Evolutionary conservation across 129 eudicot genomes (phyloP).

Genomic region (Flaveria robusta): DNA sequence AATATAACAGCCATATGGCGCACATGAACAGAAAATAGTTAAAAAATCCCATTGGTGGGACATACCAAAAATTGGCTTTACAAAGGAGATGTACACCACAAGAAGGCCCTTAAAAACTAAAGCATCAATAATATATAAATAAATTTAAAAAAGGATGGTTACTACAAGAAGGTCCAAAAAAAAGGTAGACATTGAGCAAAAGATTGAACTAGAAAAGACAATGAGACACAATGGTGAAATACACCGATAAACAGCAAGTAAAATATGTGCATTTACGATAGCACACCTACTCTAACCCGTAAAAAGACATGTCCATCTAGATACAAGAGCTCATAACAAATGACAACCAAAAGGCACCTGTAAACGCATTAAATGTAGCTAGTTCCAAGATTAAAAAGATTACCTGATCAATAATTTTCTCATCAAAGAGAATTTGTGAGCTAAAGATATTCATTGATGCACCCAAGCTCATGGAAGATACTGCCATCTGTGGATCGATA

Average conservation of each 20-base stretch:
- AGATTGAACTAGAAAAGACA: background rate
- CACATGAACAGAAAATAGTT: conserved; percentile 5
- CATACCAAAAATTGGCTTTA: conserved; percentile 3
- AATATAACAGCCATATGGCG: conserved; percentile 14
- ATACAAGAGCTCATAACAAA: background rate
- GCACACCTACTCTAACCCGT: background rate
- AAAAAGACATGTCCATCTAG: background rate
- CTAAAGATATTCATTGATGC: conserved; percentile 89
- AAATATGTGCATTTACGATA: background rate
- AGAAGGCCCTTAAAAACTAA: background rate
- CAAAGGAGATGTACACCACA: background rate
- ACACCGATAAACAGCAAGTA: background rate
- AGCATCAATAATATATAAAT: background rate
- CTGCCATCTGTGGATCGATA: conserved; percentile 81
- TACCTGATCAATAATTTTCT: conserved; percentile 93
- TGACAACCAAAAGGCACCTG: conserved; percentile 1
- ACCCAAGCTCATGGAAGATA: conserved; percentile 75
- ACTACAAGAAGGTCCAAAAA: background rate
- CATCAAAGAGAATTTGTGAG: conserved; percentile 79
- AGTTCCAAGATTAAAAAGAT: conserved; percentile 17
- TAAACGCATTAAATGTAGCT: conserved; percentile 1
- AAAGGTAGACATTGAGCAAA: background rate
- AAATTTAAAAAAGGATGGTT: background rate
- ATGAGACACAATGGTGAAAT: background rate
- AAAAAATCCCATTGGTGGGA: conserved; percentile 4